Base-by-base conservation (phyloP, 2,329 filamentous ascomycete genomes). In the Monilinia fructicola region DNA sequence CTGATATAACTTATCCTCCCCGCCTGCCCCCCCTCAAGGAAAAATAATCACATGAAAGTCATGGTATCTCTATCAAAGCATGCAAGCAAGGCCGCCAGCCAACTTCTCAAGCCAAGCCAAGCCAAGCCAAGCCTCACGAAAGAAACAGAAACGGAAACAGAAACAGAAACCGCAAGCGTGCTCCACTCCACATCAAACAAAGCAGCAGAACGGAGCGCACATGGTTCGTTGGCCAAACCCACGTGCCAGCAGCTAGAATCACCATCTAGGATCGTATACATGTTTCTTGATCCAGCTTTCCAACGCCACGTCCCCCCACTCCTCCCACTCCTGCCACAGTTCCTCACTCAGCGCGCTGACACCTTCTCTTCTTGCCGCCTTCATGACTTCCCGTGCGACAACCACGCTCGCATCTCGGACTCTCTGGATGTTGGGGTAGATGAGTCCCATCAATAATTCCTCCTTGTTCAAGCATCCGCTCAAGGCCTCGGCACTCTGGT, bases 371-470 rank as follows among this genome's bases (percentile, higher is more conserved):
- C 96, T 90, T 7, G 94, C 93, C 28, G 92, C 89, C 78, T 95
- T 93, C 84, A 98, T 97, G 72, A 97, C 93, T 79, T 94, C 92
- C 60, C 92, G 88, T 42, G 93, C 92, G 40, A 98, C 93, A 58
- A 91, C 79, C 67, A 97, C 84, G 76, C 89, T 94, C 68, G 96
- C 93, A 42, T 97, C 92, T 54, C 95, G 88, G 71, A 99, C 96
- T 70, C 95, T 90, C 78, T 92, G 88, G 76, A 99, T 91, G 76
- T 89, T 87, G 16, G 92, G 95, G 82, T 99, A 98, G 75, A 98
- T 89, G 77, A 96, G 88, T 65, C 92, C 92, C 77, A 89, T 87
- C 66, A 89, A 86, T 74, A 92, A 82, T 81, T 99, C 95, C 69
- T 95, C 89, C 50, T 87, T 83, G 70, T 90, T 93, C 69, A 99